Percentiles rank a stretch among this genome's conserved stretches.
Conservation (phyloP, 2,329 filamentous ascomycete species). For the Aspergillus ochraceus region DNA sequence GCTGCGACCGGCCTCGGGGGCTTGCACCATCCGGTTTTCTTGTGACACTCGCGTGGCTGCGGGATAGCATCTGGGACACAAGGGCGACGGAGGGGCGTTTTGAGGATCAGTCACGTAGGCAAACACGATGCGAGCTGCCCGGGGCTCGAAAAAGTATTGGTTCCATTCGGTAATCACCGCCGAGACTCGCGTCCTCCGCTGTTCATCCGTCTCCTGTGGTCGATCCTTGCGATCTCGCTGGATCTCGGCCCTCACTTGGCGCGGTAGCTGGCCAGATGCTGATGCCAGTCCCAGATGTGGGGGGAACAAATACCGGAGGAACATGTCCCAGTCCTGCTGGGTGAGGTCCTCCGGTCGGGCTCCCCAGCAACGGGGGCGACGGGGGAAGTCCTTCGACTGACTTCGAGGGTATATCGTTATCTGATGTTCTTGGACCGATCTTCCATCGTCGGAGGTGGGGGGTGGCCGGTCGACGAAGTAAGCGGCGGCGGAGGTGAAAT, state of each 20-base stretch:
- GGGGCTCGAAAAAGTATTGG: constrained; percentile 41
- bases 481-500: constrained; percentile 38
- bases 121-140: constrained; percentile 35
- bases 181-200: constrained; percentile 38
- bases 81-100: constrained; percentile 33
- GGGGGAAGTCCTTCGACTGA: constrained; percentile 43
- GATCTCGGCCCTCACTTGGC: constrained; percentile 41
- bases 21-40: constrained; percentile 13
- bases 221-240: constrained; percentile 43
- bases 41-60: constrained; percentile 36
- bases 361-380: constrained; percentile 43
- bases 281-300: constrained; percentile 38
- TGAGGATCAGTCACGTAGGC: constrained; percentile 36
- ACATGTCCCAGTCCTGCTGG: constrained; percentile 47
- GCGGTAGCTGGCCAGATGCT: constrained; percentile 36
- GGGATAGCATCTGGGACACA: constrained; percentile 43
- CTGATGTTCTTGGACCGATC: constrained; percentile 34
- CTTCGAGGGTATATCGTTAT: constrained; percentile 43
- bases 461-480: constrained; percentile 41
- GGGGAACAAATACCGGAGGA: constrained; percentile 44
- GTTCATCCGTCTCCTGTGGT: constrained; percentile 42
- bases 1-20: constrained; percentile 11
- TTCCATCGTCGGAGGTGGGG: constrained; percentile 22
- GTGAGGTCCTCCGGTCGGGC: constrained; percentile 33
- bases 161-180: constrained; percentile 47